A percentile compares a stretch with the other conserved stretches of the same genome.
Evolutionary conservation across 2,329 filamentous ascomycete species (phyloP).

Genomic region (Colletotrichum sp.): DNA sequence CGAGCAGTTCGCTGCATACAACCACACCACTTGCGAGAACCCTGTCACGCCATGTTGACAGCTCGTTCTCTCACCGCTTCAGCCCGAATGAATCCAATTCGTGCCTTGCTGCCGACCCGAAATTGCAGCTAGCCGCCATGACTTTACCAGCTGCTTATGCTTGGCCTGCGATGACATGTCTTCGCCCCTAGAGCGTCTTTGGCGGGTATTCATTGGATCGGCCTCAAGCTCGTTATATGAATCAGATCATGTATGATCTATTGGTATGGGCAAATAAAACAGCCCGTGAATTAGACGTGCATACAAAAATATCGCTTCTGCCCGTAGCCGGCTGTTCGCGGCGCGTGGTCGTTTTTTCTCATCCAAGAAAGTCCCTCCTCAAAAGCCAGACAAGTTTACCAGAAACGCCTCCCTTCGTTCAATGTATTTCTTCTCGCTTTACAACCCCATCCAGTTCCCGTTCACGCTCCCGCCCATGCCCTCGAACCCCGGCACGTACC

Average conservation of each 20-base stretch:
- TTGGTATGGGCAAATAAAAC: neutral
- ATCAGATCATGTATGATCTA: neutral
- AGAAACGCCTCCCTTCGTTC: neutral
- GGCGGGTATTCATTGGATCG: neutral
- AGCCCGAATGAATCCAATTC: neutral
- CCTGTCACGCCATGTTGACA: neutral
- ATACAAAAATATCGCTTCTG: neutral
- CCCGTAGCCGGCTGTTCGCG: neutral
- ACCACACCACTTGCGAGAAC: neutral
- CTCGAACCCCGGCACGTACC: conserved; percentile 8
- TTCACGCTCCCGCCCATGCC: conserved; percentile 4
- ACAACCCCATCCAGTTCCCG: conserved; percentile 12
- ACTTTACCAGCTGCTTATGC: neutral
- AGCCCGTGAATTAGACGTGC: neutral
- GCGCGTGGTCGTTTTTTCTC: neutral
- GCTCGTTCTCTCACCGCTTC: neutral
- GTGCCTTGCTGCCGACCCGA: neutral
- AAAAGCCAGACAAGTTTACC: neutral
- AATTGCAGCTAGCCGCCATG: neutral
- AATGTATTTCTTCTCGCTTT: neutral
- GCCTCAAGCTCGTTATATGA: neutral
- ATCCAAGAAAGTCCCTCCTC: neutral
- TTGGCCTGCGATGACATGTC: neutral
- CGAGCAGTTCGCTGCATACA: neutral
- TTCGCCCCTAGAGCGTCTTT: neutral